A percentile compares a stretch with the other conserved stretches of the same genome.
phyloP scores from a whole-genome alignment of 106 monocot species.

The Vanilla planifolia region DNA sequence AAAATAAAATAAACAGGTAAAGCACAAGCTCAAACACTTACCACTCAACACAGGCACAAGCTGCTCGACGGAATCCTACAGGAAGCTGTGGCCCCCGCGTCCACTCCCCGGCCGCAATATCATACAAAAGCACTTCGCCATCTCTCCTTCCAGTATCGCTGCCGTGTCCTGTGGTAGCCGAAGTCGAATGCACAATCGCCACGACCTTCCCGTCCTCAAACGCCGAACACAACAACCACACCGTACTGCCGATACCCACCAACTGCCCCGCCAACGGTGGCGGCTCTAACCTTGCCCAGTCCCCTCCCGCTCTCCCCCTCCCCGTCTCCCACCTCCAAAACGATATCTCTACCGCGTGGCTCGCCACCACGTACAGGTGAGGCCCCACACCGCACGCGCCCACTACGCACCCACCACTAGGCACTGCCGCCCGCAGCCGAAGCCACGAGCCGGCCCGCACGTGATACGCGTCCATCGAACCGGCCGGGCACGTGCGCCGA shows the following conservation, averaged over 20 bases:
- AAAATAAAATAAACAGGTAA: too few species aligned
- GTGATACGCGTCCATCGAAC: conserved; percentile 57
- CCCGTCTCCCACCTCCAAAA: conserved; percentile 81
- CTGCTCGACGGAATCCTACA: conserved; percentile 30
- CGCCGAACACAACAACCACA: conserved; percentile 52
- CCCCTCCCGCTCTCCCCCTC: conserved; percentile 16
- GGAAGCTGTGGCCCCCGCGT: conserved; percentile 33
- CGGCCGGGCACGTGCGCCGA: conserved; percentile 42
- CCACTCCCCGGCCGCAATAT: conserved; percentile 34
- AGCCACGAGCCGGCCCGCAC: conserved; percentile 40
- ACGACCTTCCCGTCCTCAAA: conserved; percentile 47
- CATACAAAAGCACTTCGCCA: conserved; percentile 40
- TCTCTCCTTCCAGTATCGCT: conserved; percentile 13
- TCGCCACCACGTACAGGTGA: conserved; percentile 66
- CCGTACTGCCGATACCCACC: conserved; percentile 29
- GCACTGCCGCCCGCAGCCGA: conserved; percentile 28
- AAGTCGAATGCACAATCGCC: conserved; percentile 36
- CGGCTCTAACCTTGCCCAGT: conserved; percentile 40
- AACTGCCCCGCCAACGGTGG: conserved; percentile 41
- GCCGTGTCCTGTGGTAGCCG: conserved; percentile 11
- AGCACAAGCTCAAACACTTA: too few species aligned
- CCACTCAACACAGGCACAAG: conserved; percentile 37
- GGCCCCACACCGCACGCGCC: conserved; percentile 64
- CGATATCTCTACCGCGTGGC: conserved; percentile 84
- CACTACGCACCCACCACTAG: conserved; percentile 72